Conservation (phyloP, 495 filamentous ascomycete genomes). For the Neurospora discreta region DNA sequence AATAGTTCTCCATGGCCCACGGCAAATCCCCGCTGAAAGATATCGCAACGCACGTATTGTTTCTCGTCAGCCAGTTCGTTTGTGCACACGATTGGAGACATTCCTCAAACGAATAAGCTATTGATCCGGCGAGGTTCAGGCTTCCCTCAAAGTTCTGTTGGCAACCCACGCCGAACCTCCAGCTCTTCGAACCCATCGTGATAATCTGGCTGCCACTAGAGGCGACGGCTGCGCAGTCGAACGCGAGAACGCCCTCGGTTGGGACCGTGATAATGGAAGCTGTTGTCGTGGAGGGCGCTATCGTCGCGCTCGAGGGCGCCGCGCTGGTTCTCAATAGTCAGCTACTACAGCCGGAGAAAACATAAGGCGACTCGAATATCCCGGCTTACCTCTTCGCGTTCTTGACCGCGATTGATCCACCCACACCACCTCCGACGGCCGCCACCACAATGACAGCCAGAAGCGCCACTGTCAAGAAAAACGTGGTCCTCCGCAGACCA, state of each 20-base stretch:
- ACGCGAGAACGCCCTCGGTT: slow-evolving; percentile 4
- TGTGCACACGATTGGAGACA: slow-evolving; percentile 7
- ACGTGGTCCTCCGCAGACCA: background rate
- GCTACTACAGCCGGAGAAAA: background rate
- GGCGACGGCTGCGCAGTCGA: slow-evolving; percentile 3
- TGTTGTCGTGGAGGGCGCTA: background rate
- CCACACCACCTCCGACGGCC: slow-evolving; percentile 5
- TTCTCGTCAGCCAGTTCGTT: slow-evolving; percentile 5
- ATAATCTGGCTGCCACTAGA: background rate
- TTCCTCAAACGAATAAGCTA: slow-evolving; percentile 7
- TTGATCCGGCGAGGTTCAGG: slow-evolving; percentile 3
- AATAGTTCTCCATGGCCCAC: background rate
- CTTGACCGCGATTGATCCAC: slow-evolving; percentile 4
- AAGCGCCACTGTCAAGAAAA: background rate
- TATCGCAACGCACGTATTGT: slow-evolving; percentile 10
- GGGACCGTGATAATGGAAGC: background rate
- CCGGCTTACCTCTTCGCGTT: slow-evolving; percentile 3
- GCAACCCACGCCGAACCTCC: slow-evolving; percentile 7
- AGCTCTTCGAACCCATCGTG: slow-evolving; percentile 1
- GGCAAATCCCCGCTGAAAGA: slow-evolving; percentile 2
- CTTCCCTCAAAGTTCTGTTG: background rate
- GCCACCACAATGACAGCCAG: background rate
- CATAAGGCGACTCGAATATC: background rate
- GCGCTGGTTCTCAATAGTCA: background rate
- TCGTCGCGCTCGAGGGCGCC: background rate